Evolutionary conservation across 345 rosid genomes (phyloP), one percentile per base, ranked within the genome.

Genomic region (Passiflora organensis): DNA sequence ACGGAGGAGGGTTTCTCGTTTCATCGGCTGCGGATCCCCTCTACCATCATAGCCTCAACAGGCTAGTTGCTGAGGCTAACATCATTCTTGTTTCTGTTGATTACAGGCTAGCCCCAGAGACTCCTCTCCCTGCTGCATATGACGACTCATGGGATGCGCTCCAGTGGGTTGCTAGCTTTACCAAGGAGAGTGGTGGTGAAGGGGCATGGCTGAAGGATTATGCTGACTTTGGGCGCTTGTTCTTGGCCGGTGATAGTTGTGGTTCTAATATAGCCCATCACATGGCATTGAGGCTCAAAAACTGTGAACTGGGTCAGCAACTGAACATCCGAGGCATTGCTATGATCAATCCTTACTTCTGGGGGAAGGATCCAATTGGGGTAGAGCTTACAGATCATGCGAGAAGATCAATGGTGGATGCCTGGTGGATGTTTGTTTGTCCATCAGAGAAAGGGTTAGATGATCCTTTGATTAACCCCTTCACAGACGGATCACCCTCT

Each of bases 1-100:
- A 91, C 13, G 97, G 97, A 0, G 97, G 97, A 8, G 95, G 80
- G n/a, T 91, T 91, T 65, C 64, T 70, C 69, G 58, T 83, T 16
- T 32, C 87, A 4, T 78, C 96, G 10, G 16, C 80, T 0, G 76
- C 83, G 1, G 76, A 71, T 41, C 86, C 96, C 36, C 50, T 19
- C 52, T 91, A 87, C 80, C 97, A 91, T 32, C 48, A 55, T 44
- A 62, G 70, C 65, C 68, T 87, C 62, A 87, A 85, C 80, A 70
- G 66, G 53, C 69, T 85, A 6, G 91, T 72, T 13, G 65, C 79
- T 0, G 71, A 73, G 56, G 83, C 95, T 51, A 77, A 75, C 43
- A 55, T 82, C 64, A 15, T 87, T 22, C 72, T 76, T 1, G 71
- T 91, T 43, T 85, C 96, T 0, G 76, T 91, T 1, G 67, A 76